These are phyloP conservation scores for Talaromyces sp. DNA, from an alignment of 2,329 filamentous ascomycete species.

Conservation along the genomic window DNA sequence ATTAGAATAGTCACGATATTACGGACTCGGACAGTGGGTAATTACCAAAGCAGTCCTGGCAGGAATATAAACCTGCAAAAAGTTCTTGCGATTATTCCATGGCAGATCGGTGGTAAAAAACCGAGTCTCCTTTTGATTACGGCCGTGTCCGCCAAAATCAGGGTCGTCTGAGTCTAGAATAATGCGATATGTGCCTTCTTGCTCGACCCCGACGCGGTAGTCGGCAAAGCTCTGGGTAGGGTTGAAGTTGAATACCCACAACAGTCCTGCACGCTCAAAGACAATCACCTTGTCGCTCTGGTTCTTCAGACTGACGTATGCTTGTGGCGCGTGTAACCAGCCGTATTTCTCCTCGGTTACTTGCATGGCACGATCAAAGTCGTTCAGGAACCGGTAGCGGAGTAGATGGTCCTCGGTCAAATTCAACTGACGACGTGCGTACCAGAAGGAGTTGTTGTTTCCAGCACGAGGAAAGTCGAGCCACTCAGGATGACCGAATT, in stretches of 20 bases:
- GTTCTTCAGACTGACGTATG: slow-evolving; percentile 90
- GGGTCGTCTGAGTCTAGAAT: slow-evolving; percentile 77
- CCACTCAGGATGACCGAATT: slow-evolving; percentile 98
- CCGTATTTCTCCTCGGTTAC: slow-evolving; percentile 80
- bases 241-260: slow-evolving; percentile 98
- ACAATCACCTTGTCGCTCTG: slow-evolving; percentile 92
- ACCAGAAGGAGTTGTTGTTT: slow-evolving; percentile 91
- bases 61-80: slow-evolving; percentile 87
- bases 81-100: slow-evolving; percentile 90
- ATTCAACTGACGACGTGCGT: slow-evolving; percentile 89
- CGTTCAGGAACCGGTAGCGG: slow-evolving; percentile 86
- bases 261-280: slow-evolving; percentile 83
- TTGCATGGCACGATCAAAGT: slow-evolving; percentile 93
- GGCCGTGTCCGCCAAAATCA: slow-evolving; percentile 73
- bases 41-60: slow-evolving; percentile 76
- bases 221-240: slow-evolving; percentile 79
- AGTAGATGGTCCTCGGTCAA: slow-evolving; percentile 80
- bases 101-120: slow-evolving; percentile 89
- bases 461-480: slow-evolving; percentile 94
- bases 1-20: not conserved
- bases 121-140: slow-evolving; percentile 73
- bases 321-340: slow-evolving; percentile 82
- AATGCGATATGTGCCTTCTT: slow-evolving; percentile 78
- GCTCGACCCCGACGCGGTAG: slow-evolving; percentile 85
- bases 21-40: slow-evolving; percentile 19